Base-by-base conservation (phyloP, 176 grass and related monocot genomes). In the Carex kokanica region DNA sequence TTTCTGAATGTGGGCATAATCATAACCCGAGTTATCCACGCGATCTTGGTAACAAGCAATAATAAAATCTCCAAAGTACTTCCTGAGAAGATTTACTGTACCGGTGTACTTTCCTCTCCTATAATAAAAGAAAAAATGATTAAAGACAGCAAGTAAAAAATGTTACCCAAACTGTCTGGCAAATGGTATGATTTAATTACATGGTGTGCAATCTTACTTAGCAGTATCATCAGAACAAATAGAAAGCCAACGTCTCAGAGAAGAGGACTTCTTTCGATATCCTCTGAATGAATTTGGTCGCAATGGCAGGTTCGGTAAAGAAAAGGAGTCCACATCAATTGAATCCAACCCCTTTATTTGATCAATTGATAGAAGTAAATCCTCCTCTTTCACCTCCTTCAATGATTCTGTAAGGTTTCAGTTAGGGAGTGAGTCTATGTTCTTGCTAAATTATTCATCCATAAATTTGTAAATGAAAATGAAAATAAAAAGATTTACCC, bases 61-160 rank as follows among this genome's bases (percentile, higher is more conserved):
- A 72, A 98, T 73, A 88, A 91, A 93, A 85, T 98, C 92, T 9
- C 95, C 95, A 79, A 93, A 91, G 88, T 91, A 98, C 81, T 98
- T 98, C 41, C 95, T 83, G 40, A 94, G 87, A 80, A 98, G 83
- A 87, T 98, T 93, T 38, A 86, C 70, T 57, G 80, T 90, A 56
- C 86, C 81, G 73, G 85, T 86, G 49, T 98, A 91, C 83, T 81
- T 98, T 52, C 89, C 95, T 87, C 91, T 93, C 92, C 95, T 98
- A 87, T 20, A 84, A 67, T 57, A 71, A 77, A 27, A 84, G 45
- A 49, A 70, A 60, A 85, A 83, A 81, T 7, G 20, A 66, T 12
- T 66, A 25, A 14, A 85, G 89, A 66, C 24, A 64, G 17, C 40
- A 65, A 67, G 1, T 71, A 16, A 62, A 62, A 77, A 43, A 49